Conservation (phyloP, 2,329 filamentous ascomycete species). For the Penicillium sp. region DNA sequence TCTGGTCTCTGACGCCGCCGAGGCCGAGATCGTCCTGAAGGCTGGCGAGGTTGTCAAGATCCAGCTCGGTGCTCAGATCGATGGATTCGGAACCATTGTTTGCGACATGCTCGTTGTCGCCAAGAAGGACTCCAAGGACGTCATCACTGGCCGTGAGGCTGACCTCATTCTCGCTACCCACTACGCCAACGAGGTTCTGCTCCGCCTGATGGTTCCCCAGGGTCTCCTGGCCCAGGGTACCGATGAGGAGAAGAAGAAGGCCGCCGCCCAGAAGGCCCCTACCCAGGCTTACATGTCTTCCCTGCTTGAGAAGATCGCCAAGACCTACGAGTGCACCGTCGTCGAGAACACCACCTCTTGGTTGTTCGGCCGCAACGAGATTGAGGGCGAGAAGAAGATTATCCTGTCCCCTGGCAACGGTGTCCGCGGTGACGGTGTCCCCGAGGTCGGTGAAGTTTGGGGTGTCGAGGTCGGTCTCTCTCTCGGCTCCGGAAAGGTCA, state of each 20-base stretch:
- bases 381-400: slow-evolving; percentile 98
- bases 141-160: slow-evolving; percentile 74
- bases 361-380: slow-evolving; percentile 95
- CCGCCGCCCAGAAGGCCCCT: slow-evolving; percentile 75
- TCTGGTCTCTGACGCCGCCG: slow-evolving; percentile 79
- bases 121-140: slow-evolving; percentile 61
- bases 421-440: slow-evolving; percentile 84
- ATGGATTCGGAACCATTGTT: slow-evolving; percentile 94
- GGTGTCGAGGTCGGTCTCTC: slow-evolving; percentile 95
- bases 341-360: slow-evolving; percentile 98
- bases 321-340: slow-evolving; percentile 86
- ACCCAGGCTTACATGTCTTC: slow-evolving; percentile 84
- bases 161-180: slow-evolving; percentile 88
- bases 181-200: slow-evolving; percentile 92
- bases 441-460: slow-evolving; percentile 93
- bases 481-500: slow-evolving; percentile 90
- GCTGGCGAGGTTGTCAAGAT: slow-evolving; percentile 91
- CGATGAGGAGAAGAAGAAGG: slow-evolving; percentile 95
- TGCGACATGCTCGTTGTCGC: slow-evolving; percentile 86
- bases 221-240: slow-evolving; percentile 79
- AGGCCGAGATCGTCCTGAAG: slow-evolving; percentile 79
- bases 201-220: slow-evolving; percentile 89
- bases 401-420: slow-evolving; percentile 80
- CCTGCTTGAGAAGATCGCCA: slow-evolving; percentile 87
- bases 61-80: slow-evolving; percentile 97